A percentile compares a stretch with the other conserved stretches of the same genome.
Conservation (phyloP, 2,329 filamentous ascomycete genomes). For the Sclerotiophoma versabilis region DNA sequence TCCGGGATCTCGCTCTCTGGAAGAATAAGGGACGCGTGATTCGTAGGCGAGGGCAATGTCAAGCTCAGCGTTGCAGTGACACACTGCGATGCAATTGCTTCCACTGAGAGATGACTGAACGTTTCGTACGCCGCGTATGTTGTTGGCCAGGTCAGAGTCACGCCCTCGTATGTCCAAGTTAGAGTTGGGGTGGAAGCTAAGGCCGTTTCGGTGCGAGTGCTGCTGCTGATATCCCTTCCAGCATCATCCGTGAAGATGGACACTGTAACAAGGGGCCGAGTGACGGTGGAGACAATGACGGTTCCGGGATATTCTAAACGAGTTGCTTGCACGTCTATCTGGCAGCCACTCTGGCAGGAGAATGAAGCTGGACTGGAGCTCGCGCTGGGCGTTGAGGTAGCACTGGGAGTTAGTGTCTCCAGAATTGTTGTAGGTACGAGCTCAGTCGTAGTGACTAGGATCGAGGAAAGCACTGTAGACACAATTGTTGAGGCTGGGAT, state of each 20-base stretch:
- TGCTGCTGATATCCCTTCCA: conserved; percentile 23
- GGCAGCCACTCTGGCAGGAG: conserved; percentile 38
- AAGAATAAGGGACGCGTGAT: conserved; percentile 36
- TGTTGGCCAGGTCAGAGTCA: conserved; percentile 43
- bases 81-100: conserved; percentile 31
- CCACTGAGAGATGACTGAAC: conserved; percentile 38
- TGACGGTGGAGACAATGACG: conserved; percentile 27
- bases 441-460: conserved; percentile 25
- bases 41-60: conserved; percentile 36
- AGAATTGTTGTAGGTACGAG: conserved; percentile 32
- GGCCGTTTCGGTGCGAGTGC: conserved; percentile 17
- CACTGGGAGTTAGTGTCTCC: conserved; percentile 29
- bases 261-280: conserved; percentile 30
- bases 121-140: conserved; percentile 40
- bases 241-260: conserved; percentile 28
- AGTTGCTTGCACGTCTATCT: conserved; percentile 43
- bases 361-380: conserved; percentile 20
- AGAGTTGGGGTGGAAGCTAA: conserved; percentile 25
- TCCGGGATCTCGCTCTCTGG: conserved; percentile 28
- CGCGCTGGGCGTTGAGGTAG: conserved; percentile 6
- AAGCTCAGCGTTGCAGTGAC: conserved; percentile 24
- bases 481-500: conserved; percentile 35
- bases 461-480: conserved; percentile 25
- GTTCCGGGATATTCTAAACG: conserved; percentile 36
- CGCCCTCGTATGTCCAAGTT: conserved; percentile 38